Evolutionary conservation across 139 green algal species (phyloP).

Genomic region (Eudorina sp.): DNA sequence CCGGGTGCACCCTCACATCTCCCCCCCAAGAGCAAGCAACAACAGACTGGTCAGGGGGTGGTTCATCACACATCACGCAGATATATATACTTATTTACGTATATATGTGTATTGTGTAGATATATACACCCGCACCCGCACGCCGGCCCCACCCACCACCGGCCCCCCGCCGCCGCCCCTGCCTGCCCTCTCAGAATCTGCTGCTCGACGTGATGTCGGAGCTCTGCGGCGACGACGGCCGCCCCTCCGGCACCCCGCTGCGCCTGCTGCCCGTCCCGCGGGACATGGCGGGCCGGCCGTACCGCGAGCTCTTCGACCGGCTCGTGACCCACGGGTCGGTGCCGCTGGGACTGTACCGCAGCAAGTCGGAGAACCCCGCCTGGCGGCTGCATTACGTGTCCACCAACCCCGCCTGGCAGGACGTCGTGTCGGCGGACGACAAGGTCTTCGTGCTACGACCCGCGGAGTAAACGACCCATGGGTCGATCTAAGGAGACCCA

Average conservation of each 20-base stretch:
- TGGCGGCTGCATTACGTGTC: constrained; percentile 79
- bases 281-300: constrained; percentile 67
- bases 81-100: too few relatives aligned
- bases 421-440: constrained; percentile 57
- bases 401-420: constrained; percentile 69
- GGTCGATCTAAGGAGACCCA: too few relatives aligned
- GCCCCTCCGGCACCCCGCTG: constrained; percentile 71
- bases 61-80: too few relatives aligned
- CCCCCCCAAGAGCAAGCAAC: too few relatives aligned
- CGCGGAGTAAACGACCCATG: neutral
- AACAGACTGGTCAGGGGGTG: too few relatives aligned
- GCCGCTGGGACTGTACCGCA: constrained; percentile 75
- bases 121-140: too few relatives aligned
- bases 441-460: constrained; percentile 78
- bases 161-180: too few relatives aligned
- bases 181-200: too few relatives aligned
- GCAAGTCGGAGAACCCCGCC: constrained; percentile 78
- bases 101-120: too few relatives aligned
- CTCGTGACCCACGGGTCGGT: constrained; percentile 57
- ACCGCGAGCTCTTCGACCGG: constrained; percentile 73
- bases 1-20: too few relatives aligned
- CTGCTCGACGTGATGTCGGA: constrained; percentile 82
- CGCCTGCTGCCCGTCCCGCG: constrained; percentile 67
- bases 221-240: constrained; percentile 73
- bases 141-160: too few relatives aligned